Base-by-base conservation (phyloP, 129 eudicot genomes). In the Saposhnikovia divaricata region DNA sequence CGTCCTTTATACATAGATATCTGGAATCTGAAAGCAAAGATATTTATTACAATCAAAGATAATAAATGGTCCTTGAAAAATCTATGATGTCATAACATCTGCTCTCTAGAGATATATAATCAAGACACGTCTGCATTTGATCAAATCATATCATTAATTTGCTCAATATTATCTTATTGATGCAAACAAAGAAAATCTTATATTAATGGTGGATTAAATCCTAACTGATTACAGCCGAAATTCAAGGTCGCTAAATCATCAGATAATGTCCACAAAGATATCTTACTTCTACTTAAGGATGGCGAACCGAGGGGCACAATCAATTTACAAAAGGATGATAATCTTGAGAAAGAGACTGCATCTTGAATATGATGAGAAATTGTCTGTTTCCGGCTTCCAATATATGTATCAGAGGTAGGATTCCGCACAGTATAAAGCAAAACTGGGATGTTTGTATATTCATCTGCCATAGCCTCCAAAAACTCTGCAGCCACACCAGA, bases 271-370 rank as follows among this genome's bases (percentile, higher is more conserved):
- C 40, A 18, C 9, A 77, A 57, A 45, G 34, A 72, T 3, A 8
- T 63, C 97, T 91, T 91, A 96, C 96, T 86, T 78, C 53, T 82
- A 81, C 81, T 84, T 43, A 92, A 83, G 21, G 86, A 87, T 65
- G 98, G 95, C 57, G 89, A 87, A 81, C 99, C 97, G 51, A 92
- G 79, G 27, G 99, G 99, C 70, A 90, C 87, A 77, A 92, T 84
- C 87, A 95, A 81, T 68, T 95, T 89, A 90, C 93, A 87, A 50
- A 86, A 80, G 72, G 94, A 85, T 28, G 97, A 86, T 40, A 92
- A 85, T 72, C 89, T 88, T 76, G 98, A 83, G 76, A 94, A 94
- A 1, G 96, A 91, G 73, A 94, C 90, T 55, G 97, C 96, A 81
- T 91, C 91, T 71, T 94, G 96, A 82, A 94, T 96, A 69, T 80